These are phyloP conservation scores for Aspergillus novoparasiticus DNA, from an alignment of 2,329 filamentous ascomycete genomes.

Conservation along the genomic window DNA sequence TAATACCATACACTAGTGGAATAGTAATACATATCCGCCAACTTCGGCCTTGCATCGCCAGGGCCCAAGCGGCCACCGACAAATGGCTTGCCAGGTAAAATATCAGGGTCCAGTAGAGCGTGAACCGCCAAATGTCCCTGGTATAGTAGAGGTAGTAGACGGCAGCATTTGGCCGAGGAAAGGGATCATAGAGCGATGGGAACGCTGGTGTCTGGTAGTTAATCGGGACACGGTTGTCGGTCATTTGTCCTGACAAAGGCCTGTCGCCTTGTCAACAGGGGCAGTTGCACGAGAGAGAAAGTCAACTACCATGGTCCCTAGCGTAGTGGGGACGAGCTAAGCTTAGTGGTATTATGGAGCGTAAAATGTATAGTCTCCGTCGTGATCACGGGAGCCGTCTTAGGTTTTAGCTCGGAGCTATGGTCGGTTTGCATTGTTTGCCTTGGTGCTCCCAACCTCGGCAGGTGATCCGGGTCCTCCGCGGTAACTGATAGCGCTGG, in stretches of 20 bases:
- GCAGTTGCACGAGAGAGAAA: neutral
- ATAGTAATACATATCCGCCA: constrained; percentile 65
- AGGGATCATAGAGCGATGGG: constrained; percentile 79
- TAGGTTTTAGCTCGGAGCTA: neutral
- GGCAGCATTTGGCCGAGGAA: constrained; percentile 59
- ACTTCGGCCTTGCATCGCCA: constrained; percentile 65
- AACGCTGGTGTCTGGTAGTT: constrained; percentile 72
- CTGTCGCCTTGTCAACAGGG: constrained; percentile 12
- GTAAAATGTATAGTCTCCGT: neutral
- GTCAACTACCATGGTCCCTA: constrained; percentile 10
- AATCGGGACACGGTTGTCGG: constrained; percentile 50
- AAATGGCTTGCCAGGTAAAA: constrained; percentile 76
- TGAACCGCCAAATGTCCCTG: constrained; percentile 82
- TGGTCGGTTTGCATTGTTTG: constrained; percentile 39
- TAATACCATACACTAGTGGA: constrained; percentile 68
- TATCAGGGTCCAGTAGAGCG: constrained; percentile 81
- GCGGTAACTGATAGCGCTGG: constrained; percentile 19
- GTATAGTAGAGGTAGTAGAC: constrained; percentile 71
- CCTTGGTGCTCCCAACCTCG: constrained; percentile 30
- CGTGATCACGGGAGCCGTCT: neutral
- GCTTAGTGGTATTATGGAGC: neutral
- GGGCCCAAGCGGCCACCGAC: constrained; percentile 69
- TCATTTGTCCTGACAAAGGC: constrained; percentile 21
- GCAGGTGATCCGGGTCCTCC: constrained; percentile 36
- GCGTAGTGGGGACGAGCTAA: neutral